Evolutionary conservation across 805 yeast genomes (phyloP).

Genomic region (Saccharomycopsis babjevae): DNA sequence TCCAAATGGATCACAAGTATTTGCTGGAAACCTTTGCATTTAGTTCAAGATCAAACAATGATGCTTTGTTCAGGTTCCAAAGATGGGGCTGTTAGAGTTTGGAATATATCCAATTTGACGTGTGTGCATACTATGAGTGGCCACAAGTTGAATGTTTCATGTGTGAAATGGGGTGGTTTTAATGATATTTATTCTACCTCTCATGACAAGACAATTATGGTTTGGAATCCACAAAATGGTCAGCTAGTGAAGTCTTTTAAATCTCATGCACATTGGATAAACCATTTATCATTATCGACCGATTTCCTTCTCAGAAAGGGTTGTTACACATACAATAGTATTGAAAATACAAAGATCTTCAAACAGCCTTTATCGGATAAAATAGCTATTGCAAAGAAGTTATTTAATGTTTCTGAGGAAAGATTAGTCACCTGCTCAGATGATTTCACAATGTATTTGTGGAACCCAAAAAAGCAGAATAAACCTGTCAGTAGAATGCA

Average conservation of each 20-base stretch:
- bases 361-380: constrained; percentile 41
- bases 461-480: constrained; percentile 77
- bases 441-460: constrained; percentile 94
- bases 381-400: constrained; percentile 45
- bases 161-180: constrained; percentile 96
- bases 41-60: constrained; percentile 44
- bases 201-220: constrained; percentile 87
- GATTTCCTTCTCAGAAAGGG: constrained; percentile 84
- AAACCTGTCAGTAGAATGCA: constrained; percentile 93
- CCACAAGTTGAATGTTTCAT: constrained; percentile 79
- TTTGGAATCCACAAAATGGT: constrained; percentile 81
- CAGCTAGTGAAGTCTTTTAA: constrained; percentile 67
- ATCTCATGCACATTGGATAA: constrained; percentile 97
- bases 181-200: constrained; percentile 80
- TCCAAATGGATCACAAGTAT: constrained; percentile 81
- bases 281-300: constrained; percentile 84
- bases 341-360: constrained; percentile 17
- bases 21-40: constrained; percentile 90
- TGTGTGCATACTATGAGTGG: constrained; percentile 71
- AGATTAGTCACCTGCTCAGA: constrained; percentile 91
- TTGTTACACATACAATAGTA: constrained; percentile 37
- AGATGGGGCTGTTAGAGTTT: constrained; percentile 79
- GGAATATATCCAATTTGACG: constrained; percentile 72
- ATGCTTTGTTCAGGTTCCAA: constrained; percentile 81
- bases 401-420: constrained; percentile 52